A percentile compares a stretch with the other conserved stretches of the same genome.
These are phyloP conservation scores for Rhodosporidiobolus sp. DNA, from an alignment of 768 basidiomycete genomes.

Conservation along the genomic window DNA sequence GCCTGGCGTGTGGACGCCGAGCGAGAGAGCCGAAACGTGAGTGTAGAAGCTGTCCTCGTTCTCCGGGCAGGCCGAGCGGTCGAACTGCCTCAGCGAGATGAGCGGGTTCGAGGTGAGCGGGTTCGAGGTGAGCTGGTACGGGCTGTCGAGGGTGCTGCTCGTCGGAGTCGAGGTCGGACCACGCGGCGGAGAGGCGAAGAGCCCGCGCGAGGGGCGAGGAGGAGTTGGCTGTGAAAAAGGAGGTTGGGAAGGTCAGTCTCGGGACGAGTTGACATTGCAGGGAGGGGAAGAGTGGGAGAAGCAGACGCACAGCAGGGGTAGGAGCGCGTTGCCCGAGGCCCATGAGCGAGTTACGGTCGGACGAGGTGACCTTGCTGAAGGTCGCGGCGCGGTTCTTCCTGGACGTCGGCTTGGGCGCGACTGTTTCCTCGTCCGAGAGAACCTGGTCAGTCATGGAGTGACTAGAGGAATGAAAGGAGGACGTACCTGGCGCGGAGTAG, in stretches of 20 bases:
- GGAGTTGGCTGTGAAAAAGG: background rate
- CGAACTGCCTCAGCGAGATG: background rate
- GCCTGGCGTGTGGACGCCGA: background rate
- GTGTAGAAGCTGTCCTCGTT: conserved; percentile 33
- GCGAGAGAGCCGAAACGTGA: background rate
- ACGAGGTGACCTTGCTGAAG: background rate
- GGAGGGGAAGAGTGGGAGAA: too few relatives aligned
- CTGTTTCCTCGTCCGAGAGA: background rate
- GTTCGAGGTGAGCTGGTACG: background rate
- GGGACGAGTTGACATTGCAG: too few relatives aligned
- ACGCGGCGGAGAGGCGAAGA: background rate
- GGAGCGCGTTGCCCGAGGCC: background rate
- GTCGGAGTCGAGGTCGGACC: background rate
- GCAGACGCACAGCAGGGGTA: background rate
- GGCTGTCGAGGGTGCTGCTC: too few relatives aligned
- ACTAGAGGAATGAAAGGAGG: background rate
- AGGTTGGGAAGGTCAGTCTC: background rate
- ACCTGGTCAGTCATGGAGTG: too few relatives aligned
- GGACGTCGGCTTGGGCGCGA: background rate
- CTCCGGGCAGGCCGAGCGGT: conserved; percentile 20
- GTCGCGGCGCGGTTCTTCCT: background rate
- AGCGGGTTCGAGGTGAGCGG: background rate
- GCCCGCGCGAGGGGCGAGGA: background rate
- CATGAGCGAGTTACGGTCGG: background rate
- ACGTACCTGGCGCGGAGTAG: background rate